These are phyloP conservation scores for Fraxinus sp. DNA, from an alignment of 305 asterid species.

Conservation along the genomic window DNA sequence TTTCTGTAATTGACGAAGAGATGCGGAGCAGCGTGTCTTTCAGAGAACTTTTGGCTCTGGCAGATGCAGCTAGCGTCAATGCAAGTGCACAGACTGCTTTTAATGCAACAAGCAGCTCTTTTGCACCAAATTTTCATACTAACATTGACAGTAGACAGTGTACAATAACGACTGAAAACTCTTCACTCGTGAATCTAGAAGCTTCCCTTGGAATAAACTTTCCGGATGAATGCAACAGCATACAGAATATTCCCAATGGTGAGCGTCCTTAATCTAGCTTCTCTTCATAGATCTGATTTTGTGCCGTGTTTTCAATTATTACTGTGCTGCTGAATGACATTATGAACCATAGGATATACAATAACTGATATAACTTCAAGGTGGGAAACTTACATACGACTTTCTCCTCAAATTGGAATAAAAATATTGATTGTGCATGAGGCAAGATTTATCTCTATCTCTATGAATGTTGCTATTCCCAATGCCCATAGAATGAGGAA, in stretches of 20 bases:
- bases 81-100: slow-evolving; percentile 23
- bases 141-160: slow-evolving; percentile 26
- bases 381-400: slow-evolving; percentile 5
- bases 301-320: background rate
- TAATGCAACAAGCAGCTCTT: slow-evolving; percentile 30
- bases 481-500: background rate
- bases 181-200: slow-evolving; percentile 24
- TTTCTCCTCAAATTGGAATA: slow-evolving; percentile 1
- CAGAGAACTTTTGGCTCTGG: slow-evolving; percentile 49
- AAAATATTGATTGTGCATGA: slow-evolving; percentile 9
- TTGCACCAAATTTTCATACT: slow-evolving; percentile 21
- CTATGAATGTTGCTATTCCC: background rate
- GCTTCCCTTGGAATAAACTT: slow-evolving; percentile 25
- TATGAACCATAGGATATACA: background rate
- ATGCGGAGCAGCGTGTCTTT: slow-evolving; percentile 38
- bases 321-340: background rate
- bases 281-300: background rate
- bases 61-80: slow-evolving; percentile 40
- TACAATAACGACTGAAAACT: slow-evolving; percentile 24
- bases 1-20: slow-evolving; percentile 24
- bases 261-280: slow-evolving; percentile 20
- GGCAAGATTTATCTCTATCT: background rate
- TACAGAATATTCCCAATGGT: slow-evolving; percentile 28
- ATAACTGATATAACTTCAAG: slow-evolving; percentile 8
- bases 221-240: slow-evolving; percentile 8